Base-by-base conservation (phyloP, 148 eudicot genomes). In the Euryodendron excelsum region DNA sequence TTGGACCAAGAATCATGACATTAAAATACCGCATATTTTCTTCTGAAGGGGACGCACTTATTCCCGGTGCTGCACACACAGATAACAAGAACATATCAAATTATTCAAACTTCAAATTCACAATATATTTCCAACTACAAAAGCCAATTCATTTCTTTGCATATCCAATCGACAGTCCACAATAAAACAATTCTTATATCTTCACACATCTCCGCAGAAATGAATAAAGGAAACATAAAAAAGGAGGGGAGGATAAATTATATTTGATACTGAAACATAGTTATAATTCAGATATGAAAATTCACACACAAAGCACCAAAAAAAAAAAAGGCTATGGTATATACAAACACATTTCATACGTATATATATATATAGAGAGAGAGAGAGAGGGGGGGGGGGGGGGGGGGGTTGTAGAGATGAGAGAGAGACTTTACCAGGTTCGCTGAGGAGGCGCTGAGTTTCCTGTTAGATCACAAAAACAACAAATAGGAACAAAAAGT, bases 41-140 rank as follows among this genome's bases (percentile, higher is more conserved):
- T 69, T 94, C 98, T 8, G 97, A 94, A 25, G 98, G 98, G 9
- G 98, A 95, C 8, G 97, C 98, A 89, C 97, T 95, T 79, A 95
- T 95, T 67, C 98, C 98, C 0, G 98, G 98, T 37, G 97, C 98
- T 94, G 88, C 74, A 92, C 23, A 59, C 76, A 77, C 23, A 85
- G 45, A 62, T 41, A 41, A 77, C 60, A 70, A 65, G 34, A 68
- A 66, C 59, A 84, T 64, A 75, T 27, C 52, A 72, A 21, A 13
- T 47, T 5, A 72, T 4, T 2, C n/a, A 39, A 28, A 69, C 15
- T 8, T 59, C 28, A 52, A 80, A 69, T 50, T 64, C 68, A 77
- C 52, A 63, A 15, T 21, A 65, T 18, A 75, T 62, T 53, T 69
- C 53, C 30, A 33, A 13, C 21, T 11, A 3, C 28, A 27, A 69